Evolutionary conservation across 1,139 yeast genomes (phyloP).

Genomic region (Zygoascus meyerae): DNA sequence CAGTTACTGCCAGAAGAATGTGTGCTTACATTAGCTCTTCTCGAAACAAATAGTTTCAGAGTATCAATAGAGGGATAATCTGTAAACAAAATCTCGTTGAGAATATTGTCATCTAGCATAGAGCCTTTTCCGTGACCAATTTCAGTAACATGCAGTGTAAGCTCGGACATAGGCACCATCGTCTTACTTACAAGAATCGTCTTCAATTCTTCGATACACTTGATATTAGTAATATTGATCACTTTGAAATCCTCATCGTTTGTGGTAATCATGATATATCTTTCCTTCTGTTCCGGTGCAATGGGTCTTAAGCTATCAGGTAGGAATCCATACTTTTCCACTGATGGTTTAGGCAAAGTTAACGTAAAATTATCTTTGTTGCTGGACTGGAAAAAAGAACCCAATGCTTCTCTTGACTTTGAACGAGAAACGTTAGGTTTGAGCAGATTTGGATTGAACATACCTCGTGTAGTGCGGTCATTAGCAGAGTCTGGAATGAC

Average conservation of each 20-base stretch:
- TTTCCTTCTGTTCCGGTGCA: constrained; percentile 18
- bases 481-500: neutral
- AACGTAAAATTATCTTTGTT: neutral
- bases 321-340: neutral
- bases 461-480: constrained; percentile 4
- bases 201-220: constrained; percentile 35
- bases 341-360: neutral
- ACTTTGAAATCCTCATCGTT: constrained; percentile 54
- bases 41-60: constrained; percentile 25
- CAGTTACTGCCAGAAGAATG: constrained; percentile 9
- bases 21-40: constrained; percentile 9
- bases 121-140: constrained; percentile 61
- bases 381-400: neutral
- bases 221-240: constrained; percentile 37
- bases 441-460: constrained; percentile 1
- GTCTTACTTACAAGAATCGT: constrained; percentile 38
- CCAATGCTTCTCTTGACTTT: constrained; percentile 1
- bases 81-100: constrained; percentile 34
- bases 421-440: neutral
- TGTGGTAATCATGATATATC: constrained; percentile 49
- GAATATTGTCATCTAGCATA: constrained; percentile 46
- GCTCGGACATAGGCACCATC: constrained; percentile 39
- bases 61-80: constrained; percentile 16
- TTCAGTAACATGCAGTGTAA: constrained; percentile 65
- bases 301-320: constrained; percentile 1